These are phyloP conservation scores for Endoconidiophora laricicola DNA, from an alignment of 2,329 filamentous ascomycete genomes.

Conservation along the genomic window DNA sequence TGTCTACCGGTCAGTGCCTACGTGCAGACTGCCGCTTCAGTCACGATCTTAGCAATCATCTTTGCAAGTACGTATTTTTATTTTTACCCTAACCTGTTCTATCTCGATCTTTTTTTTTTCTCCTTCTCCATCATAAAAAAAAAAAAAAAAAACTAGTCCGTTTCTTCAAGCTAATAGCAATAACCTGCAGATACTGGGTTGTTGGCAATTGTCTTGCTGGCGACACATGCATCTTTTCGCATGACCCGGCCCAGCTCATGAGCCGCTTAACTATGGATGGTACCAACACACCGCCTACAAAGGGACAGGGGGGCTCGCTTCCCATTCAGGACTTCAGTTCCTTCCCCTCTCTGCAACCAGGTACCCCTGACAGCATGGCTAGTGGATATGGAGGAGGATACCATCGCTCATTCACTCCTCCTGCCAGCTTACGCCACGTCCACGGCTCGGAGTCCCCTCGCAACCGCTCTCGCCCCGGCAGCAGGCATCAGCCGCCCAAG, in stretches of 20 bases:
- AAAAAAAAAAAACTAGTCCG: slow-evolving; percentile 15
- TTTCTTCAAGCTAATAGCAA: neutral
- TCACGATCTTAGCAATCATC: slow-evolving; percentile 84
- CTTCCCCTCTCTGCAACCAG: slow-evolving; percentile 60
- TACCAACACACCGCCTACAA: slow-evolving; percentile 41
- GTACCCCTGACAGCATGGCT: slow-evolving; percentile 39
- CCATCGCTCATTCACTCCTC: slow-evolving; percentile 42
- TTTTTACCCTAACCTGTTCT: slow-evolving; percentile 11
- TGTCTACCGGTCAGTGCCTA: slow-evolving; percentile 88
- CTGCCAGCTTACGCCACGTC: slow-evolving; percentile 51
- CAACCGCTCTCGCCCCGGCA: slow-evolving; percentile 67
- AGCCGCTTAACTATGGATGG: slow-evolving; percentile 64
- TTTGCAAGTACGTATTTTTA: slow-evolving; percentile 72
- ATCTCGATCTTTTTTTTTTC: slow-evolving; percentile 9
- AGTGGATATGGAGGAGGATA: slow-evolving; percentile 24
- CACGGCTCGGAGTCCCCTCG: slow-evolving; percentile 46
- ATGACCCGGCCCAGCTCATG: slow-evolving; percentile 78
- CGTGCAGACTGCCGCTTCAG: slow-evolving; percentile 93
- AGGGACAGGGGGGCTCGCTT: slow-evolving; percentile 44
- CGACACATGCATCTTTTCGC: slow-evolving; percentile 88
- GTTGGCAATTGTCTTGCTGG: slow-evolving; percentile 91
- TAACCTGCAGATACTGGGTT: slow-evolving; percentile 62
- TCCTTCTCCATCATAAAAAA: neutral
- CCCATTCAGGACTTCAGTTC: slow-evolving; percentile 71
- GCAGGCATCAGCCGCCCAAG: slow-evolving; percentile 44